Conservation (phyloP, 306 rosid genomes). For the Cucurbita moschata region DNA sequence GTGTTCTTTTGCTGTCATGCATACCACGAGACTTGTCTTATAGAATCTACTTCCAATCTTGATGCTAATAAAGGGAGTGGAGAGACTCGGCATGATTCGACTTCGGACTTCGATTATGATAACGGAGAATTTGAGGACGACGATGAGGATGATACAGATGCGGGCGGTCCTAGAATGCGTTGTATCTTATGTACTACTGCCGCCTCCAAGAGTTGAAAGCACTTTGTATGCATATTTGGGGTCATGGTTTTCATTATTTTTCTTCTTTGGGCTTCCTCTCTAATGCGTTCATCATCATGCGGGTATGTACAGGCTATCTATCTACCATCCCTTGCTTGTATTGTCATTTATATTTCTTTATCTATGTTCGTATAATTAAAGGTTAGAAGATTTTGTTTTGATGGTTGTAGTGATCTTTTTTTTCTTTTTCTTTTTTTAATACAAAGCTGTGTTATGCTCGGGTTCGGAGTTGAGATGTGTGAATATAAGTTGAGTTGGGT, state of each 20-base stretch:
- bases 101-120: conserved; percentile 20
- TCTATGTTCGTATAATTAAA: not conserved
- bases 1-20: conserved; percentile 69
- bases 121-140: conserved; percentile 35
- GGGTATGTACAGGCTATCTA: not conserved
- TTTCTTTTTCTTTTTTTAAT: not conserved
- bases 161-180: conserved; percentile 50
- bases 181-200: conserved; percentile 97
- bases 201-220: conserved; percentile 32
- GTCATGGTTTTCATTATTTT: not conserved
- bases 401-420: not conserved
- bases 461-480: not conserved
- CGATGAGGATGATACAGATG: conserved; percentile 31
- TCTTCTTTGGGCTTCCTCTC: not conserved
- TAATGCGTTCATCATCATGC: not conserved
- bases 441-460: not conserved
- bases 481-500: not conserved
- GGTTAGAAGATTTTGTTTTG: not conserved
- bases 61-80: conserved; percentile 16
- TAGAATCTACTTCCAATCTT: conserved; percentile 50
- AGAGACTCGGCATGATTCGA: conserved; percentile 21
- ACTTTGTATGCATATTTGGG: not conserved
- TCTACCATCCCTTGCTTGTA: not conserved
- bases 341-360: not conserved
- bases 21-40: conserved; percentile 52